Evolutionary conservation across 495 filamentous ascomycete species (phyloP).

Genomic region (Hyaloscypha variabilis): DNA sequence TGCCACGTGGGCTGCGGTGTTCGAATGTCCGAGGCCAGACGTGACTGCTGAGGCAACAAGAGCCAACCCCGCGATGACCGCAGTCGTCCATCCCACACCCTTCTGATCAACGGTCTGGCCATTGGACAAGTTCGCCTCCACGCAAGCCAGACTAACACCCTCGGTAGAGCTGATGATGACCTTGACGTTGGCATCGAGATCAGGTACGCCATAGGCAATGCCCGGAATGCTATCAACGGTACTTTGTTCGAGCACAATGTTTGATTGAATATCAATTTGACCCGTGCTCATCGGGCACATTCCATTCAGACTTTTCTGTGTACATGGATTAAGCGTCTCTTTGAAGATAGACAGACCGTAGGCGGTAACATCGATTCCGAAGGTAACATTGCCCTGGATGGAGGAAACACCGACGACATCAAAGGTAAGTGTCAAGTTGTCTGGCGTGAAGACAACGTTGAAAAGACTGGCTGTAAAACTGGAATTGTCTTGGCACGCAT

Average conservation of each 20-base stretch:
- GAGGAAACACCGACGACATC: conserved; percentile 82
- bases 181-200: conserved; percentile 86
- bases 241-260: conserved; percentile 57
- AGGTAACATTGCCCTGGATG: conserved; percentile 82
- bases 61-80: conserved; percentile 82
- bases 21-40: conserved; percentile 85
- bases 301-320: conserved; percentile 61
- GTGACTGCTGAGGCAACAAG: conserved; percentile 82
- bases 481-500: conserved; percentile 75
- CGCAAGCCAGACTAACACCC: conserved; percentile 73
- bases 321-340: conserved; percentile 76
- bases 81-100: conserved; percentile 86
- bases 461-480: conserved; percentile 84
- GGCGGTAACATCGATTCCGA: conserved; percentile 74
- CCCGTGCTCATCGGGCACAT: conserved; percentile 94
- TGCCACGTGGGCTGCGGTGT: conserved; percentile 94
- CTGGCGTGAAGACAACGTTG: conserved; percentile 77
- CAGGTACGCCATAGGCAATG: conserved; percentile 88
- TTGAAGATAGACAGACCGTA: conserved; percentile 76
- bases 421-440: conserved; percentile 71
- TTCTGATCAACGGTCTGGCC: conserved; percentile 90
- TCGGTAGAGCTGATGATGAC: conserved; percentile 73
- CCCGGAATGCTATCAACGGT: conserved; percentile 71
- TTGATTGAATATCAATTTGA: conserved; percentile 74
- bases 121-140: conserved; percentile 89